phyloP scores from a whole-genome alignment of 495 filamentous ascomycete species.

The Podospora pseudopauciseta region DNA sequence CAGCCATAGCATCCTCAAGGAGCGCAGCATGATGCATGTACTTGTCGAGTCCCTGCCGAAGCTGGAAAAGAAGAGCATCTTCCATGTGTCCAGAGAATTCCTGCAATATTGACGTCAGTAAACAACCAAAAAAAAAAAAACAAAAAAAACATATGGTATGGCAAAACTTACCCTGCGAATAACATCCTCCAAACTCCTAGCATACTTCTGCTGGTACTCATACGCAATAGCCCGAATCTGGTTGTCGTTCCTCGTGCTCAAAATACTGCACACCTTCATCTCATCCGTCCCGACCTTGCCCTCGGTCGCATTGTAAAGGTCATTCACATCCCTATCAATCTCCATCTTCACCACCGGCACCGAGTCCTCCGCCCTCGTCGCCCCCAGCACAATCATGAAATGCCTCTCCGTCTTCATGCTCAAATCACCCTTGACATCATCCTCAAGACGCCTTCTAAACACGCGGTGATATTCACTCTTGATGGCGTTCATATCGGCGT shows the following conservation, averaged over 20 bases:
- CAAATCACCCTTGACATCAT: slow-evolving; percentile 70
- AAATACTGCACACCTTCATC: slow-evolving; percentile 68
- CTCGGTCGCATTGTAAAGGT: slow-evolving; percentile 69
- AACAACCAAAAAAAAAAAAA: slow-evolving; percentile 5
- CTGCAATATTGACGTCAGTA: slow-evolving; percentile 23
- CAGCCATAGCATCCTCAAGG: slow-evolving; percentile 82
- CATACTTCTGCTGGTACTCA: slow-evolving; percentile 64
- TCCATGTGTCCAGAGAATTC: slow-evolving; percentile 94
- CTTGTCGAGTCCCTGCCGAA: slow-evolving; percentile 71
- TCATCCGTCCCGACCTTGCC: slow-evolving; percentile 69
- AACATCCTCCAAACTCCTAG: slow-evolving; percentile 62
- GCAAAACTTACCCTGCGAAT: slow-evolving; percentile 54
- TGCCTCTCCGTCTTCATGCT: slow-evolving; percentile 79
- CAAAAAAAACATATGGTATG: slow-evolving; percentile 7
- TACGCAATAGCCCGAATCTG: slow-evolving; percentile 78
- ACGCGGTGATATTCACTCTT: slow-evolving; percentile 67
- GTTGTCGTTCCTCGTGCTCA: slow-evolving; percentile 67
- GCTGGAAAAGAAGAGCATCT: slow-evolving; percentile 72
- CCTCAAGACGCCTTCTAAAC: slow-evolving; percentile 57
- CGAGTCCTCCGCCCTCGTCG: slow-evolving; percentile 68
- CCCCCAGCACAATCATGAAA: slow-evolving; percentile 73
- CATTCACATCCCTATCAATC: slow-evolving; percentile 66
- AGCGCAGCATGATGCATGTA: slow-evolving; percentile 75
- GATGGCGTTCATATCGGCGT: slow-evolving; percentile 81
- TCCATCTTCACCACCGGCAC: slow-evolving; percentile 64